phyloP scores from a whole-genome alignment of 192 early-diverging fungal genomes.

The Coemansia sp. region DNA sequence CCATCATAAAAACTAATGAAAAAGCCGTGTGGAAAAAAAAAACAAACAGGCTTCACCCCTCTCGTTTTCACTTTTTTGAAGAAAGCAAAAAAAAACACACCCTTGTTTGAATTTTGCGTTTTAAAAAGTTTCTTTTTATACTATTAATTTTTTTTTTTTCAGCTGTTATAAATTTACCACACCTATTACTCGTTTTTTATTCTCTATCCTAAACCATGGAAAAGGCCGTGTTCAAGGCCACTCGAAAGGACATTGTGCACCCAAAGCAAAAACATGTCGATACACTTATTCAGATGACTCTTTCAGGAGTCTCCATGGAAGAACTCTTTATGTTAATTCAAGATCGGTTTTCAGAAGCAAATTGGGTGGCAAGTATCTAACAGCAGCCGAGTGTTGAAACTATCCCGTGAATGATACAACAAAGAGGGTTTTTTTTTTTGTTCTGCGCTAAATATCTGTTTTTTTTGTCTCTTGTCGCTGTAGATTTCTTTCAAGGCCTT shows the following conservation, averaged over 20 bases:
- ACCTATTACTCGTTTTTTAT: too few species aligned
- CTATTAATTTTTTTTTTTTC: too few species aligned
- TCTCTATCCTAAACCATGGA: conserved; percentile 32
- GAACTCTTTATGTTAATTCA: conserved; percentile 57
- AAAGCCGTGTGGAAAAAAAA: too few species aligned
- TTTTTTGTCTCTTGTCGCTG: background rate
- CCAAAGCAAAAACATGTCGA: conserved; percentile 61
- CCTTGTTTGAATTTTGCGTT: too few species aligned
- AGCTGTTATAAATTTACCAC: too few species aligned
- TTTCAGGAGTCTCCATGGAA: conserved; percentile 49
- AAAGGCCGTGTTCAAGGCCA: conserved; percentile 59
- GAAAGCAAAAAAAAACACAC: too few species aligned
- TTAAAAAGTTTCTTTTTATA: too few species aligned
- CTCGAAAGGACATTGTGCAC: conserved; percentile 54
- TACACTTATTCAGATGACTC: conserved; percentile 56
- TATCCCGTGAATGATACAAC: background rate
- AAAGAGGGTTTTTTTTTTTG: background rate
- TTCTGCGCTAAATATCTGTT: background rate
- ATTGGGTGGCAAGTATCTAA: conserved; percentile 51
- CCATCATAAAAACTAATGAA: too few species aligned
- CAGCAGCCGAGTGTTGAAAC: background rate
- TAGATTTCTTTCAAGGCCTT: conserved; percentile 59
- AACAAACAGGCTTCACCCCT: too few species aligned
- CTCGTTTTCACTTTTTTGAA: too few species aligned
- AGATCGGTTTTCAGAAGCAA: conserved; percentile 55